Conservation (phyloP, 768 basidiomycete species). For the Boletus tylopilopsis region DNA sequence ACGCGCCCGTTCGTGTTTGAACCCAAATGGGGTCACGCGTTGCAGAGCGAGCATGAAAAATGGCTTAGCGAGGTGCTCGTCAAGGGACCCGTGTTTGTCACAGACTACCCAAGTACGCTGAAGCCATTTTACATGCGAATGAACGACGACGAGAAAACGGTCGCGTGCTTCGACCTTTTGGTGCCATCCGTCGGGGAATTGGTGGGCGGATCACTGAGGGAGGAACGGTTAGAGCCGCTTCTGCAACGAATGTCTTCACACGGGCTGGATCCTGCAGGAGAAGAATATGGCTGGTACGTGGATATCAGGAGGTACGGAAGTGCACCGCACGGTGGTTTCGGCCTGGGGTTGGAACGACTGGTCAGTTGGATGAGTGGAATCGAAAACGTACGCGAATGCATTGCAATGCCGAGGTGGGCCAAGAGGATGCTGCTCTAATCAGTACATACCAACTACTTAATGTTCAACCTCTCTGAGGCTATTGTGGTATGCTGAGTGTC, state of each 20-base stretch:
- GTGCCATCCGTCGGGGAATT: constrained; percentile 88
- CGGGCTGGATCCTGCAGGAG: constrained; percentile 40
- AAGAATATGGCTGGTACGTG: constrained; percentile 65
- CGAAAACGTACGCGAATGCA: constrained; percentile 89
- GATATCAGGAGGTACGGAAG: constrained; percentile 83
- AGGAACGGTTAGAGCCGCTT: constrained; percentile 62
- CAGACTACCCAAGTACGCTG: constrained; percentile 74
- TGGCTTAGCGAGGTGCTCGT: constrained; percentile 75
- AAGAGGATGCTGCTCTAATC: constrained; percentile 66
- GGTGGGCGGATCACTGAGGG: constrained; percentile 86
- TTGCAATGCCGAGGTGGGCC: constrained; percentile 88
- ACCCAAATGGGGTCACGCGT: constrained; percentile 62
- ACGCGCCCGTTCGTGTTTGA: constrained; percentile 45
- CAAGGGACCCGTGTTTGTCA: constrained; percentile 83
- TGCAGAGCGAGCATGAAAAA: constrained; percentile 91
- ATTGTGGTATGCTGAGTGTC: background rate
- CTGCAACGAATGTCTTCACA: constrained; percentile 44
- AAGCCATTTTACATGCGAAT: constrained; percentile 98
- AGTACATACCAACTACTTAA: background rate
- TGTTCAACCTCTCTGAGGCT: background rate
- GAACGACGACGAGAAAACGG: constrained; percentile 56
- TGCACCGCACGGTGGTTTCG: constrained; percentile 93
- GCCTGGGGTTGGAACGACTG: constrained; percentile 91
- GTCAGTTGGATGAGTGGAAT: constrained; percentile 84
- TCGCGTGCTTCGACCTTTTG: constrained; percentile 95